Conservation (phyloP, 345 rosid genomes). For the Eucalyptus polybractea region DNA sequence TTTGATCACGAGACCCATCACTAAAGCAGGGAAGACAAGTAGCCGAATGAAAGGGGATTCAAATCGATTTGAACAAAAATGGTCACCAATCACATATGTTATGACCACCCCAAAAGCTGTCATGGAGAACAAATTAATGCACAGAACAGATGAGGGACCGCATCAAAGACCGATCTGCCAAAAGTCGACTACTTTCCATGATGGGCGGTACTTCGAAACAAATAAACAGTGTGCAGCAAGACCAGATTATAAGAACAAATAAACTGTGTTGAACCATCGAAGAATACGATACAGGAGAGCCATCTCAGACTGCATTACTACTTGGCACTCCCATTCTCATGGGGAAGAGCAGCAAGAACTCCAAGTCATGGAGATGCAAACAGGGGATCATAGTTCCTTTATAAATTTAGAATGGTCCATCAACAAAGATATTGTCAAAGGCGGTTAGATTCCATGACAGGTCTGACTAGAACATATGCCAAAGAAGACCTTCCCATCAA, state of each 20-base stretch:
- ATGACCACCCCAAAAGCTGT: neutral
- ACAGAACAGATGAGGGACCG: neutral
- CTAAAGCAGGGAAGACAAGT: neutral
- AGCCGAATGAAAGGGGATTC: neutral
- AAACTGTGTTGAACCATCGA: neutral
- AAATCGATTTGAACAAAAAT: neutral
- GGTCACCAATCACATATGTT: neutral
- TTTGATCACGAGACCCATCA: neutral
- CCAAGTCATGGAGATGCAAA: neutral
- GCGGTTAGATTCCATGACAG: neutral
- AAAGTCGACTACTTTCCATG: neutral
- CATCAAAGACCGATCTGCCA: neutral
- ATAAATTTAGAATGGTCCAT: neutral
- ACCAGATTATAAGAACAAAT: neutral
- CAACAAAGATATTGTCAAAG: neutral
- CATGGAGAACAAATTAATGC: neutral
- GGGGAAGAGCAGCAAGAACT: neutral
- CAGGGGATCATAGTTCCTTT: neutral
- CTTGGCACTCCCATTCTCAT: neutral
- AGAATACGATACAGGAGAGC: neutral
- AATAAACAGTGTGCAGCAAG: neutral
- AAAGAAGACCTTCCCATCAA: neutral
- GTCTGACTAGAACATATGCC: neutral
- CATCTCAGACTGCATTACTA: neutral
- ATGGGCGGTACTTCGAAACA: neutral